Base-by-base conservation (phyloP, 2,329 filamentous ascomycete genomes). In the Basipetospora chlamydospora region DNA sequence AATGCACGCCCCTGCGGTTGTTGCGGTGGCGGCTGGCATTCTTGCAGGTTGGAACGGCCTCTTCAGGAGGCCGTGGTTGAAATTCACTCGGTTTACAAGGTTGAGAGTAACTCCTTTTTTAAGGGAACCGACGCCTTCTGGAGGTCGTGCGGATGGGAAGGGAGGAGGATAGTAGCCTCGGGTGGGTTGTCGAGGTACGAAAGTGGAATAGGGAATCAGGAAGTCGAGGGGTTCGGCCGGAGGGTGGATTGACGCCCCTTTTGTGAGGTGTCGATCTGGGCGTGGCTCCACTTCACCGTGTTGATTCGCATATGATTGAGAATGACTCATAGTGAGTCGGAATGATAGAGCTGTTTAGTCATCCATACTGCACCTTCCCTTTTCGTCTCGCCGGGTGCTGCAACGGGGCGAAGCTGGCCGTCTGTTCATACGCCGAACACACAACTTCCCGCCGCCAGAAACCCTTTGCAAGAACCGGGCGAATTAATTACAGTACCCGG, bases 291-390 rank as follows among this genome's bases (percentile, higher is more conserved):
- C 22, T n/a, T 29, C 9, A 30, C 15, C 12, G 7, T 16, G 28
- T 26, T 25, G 12, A 17, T 16, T 8, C 21, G 10, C 10, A 10
- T 9, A 21, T 21, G 25, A n/a, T 11, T 22, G 11, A 15, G 6
- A 32, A 38, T 38, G 35, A 38, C 28, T 38, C 35, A 38, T 38
- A 38, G 23, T 38, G 35, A 38, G 21, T 38, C 11, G 22, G 11
- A 23, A 6, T 23, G 6, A 23, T 23, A 11, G 22, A 11, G 22
- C 22, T 23, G 22, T 23, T n/a, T n/a, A n/a, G n/a, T n/a, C n/a
- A n/a, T n/a, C n/a, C n/a, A n/a, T n/a, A n/a, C n/a, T n/a, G n/a
- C n/a, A n/a, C n/a, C n/a, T n/a, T n/a, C n/a, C n/a, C n/a, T n/a
- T n/a, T n/a, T n/a, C n/a, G n/a, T n/a, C n/a, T n/a, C n/a, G n/a